Conservation (phyloP, 2,329 filamentous ascomycete genomes). For the Sclerotinia trifoliorum region DNA sequence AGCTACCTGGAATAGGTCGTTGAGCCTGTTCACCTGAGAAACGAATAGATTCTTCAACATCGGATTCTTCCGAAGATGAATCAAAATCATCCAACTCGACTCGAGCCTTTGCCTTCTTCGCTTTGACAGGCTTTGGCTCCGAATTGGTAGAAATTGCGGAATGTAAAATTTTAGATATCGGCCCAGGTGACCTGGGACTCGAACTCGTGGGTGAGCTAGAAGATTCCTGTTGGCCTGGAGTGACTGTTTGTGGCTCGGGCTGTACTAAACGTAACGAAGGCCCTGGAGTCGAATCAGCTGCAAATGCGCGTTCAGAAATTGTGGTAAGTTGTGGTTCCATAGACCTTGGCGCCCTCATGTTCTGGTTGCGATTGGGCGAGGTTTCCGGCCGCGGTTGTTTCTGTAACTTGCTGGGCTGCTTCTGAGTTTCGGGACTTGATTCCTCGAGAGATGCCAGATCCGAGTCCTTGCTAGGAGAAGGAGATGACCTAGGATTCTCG, state of each 20-base stretch:
- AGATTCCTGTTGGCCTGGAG: constrained; percentile 25
- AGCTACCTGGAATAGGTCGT: constrained; percentile 39
- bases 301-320: constrained; percentile 33
- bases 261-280: constrained; percentile 38
- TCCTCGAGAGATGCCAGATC: constrained; percentile 34
- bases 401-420: constrained; percentile 66
- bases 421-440: constrained; percentile 45
- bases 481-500: constrained; percentile 44
- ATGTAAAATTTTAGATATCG: constrained; percentile 47
- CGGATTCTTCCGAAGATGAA: constrained; percentile 45
- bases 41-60: constrained; percentile 37
- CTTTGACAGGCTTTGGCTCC: constrained; percentile 55
- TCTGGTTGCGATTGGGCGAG: constrained; percentile 34
- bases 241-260: constrained; percentile 37
- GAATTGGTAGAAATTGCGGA: constrained; percentile 42
- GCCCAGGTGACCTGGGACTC: constrained; percentile 42
- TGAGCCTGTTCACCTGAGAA: constrained; percentile 33
- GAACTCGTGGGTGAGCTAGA: constrained; percentile 41
- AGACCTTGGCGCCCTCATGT: constrained; percentile 29
- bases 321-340: constrained; percentile 33
- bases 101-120: constrained; percentile 59
- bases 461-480: constrained; percentile 39
- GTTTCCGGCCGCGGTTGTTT: constrained; percentile 51
- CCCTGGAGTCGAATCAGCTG: constrained; percentile 33
- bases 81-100: constrained; percentile 70